These are phyloP conservation scores for Silene latifolia DNA, from an alignment of 148 eudicot genomes.

Conservation along the genomic window DNA sequence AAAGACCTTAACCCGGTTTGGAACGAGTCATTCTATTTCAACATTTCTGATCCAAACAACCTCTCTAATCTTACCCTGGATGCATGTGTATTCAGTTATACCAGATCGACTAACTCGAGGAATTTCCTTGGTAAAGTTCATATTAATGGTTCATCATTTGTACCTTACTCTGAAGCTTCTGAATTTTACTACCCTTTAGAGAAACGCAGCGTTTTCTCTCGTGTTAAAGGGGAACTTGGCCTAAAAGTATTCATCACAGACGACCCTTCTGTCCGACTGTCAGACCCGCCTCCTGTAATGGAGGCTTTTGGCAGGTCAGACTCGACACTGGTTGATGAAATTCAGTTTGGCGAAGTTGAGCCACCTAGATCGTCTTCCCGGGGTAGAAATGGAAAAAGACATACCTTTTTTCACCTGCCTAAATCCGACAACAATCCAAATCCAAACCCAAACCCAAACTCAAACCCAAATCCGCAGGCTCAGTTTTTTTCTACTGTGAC, in stretches of 20 bases:
- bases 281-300: conserved; percentile 42
- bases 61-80: conserved; percentile 54
- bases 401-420: conserved; percentile 37
- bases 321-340: conserved; percentile 21
- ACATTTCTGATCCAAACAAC: conserved; percentile 53
- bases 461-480: conserved; percentile 19
- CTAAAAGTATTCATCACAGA: conserved; percentile 64
- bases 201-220: conserved; percentile 53
- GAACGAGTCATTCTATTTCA: conserved; percentile 83
- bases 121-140: conserved; percentile 66
- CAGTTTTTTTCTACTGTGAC: conserved; percentile 15
- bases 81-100: conserved; percentile 54
- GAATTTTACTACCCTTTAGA: conserved; percentile 74
- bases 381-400: conserved; percentile 33
- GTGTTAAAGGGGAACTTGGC: conserved; percentile 80
- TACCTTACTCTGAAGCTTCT: conserved; percentile 63
- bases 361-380: conserved; percentile 17
- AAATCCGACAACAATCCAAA: conserved; percentile 21
- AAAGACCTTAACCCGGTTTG: conserved; percentile 74
- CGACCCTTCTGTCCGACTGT: conserved; percentile 43
- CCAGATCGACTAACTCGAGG: conserved; percentile 32
- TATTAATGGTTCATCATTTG: conserved; percentile 63
- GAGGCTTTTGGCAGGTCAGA: conserved; percentile 31
- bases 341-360: conserved; percentile 19
- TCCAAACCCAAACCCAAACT: conserved; percentile 2